Evolutionary conservation across 441 rosid species (phyloP), one percentile per base, ranked within the genome.

Genomic region (Corymbia calophylla): DNA sequence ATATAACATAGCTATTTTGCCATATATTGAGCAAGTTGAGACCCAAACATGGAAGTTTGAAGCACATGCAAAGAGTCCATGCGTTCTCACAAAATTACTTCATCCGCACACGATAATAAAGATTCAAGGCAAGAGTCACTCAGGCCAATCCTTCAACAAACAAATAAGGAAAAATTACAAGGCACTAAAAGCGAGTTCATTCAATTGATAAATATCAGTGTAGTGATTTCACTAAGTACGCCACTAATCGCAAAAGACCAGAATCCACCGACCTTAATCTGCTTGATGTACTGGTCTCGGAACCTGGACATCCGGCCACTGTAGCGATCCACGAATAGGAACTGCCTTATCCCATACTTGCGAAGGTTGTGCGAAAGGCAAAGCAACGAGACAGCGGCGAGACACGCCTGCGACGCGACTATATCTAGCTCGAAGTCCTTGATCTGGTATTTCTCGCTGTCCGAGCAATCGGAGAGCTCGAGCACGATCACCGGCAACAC

Each of bases 261-360:
- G 84, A 77, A 77, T 23, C 84, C 84, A 77, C 94, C 91, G 64
- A 93, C 96, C 87, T 91, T 77, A 29, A 94, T 92, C 90, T 92
- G 91, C 84, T 88, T 86, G 11, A 95, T 89, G 58, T 97, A 97
- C 87, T 58, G 94, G 88, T 90, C 90, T 48, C 94, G 87, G 89
- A 96, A 93, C 10, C 94, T 95, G 27, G 90, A 93, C 95, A 93
- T 92, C 31, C 93, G 95, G 17, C 96, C 96, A 88, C 94, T 91
- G 73, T 91, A 93, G 27, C 97, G 96, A 92, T 97, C 99, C 64
- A 96, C 98, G 17, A 98, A 96, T 80, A 98, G 92, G 87, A 98
- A 97, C 94, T 92, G 96, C 77, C 95, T 90, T 53, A 96, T 87
- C 87, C 99, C 96, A 89, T 96, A 94, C 92, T 97, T 97, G 39